Evolutionary conservation across 768 basidiomycete species (phyloP), one percentile per base, ranked within the genome.

Genomic region (Xerocomellus amylosporus): DNA sequence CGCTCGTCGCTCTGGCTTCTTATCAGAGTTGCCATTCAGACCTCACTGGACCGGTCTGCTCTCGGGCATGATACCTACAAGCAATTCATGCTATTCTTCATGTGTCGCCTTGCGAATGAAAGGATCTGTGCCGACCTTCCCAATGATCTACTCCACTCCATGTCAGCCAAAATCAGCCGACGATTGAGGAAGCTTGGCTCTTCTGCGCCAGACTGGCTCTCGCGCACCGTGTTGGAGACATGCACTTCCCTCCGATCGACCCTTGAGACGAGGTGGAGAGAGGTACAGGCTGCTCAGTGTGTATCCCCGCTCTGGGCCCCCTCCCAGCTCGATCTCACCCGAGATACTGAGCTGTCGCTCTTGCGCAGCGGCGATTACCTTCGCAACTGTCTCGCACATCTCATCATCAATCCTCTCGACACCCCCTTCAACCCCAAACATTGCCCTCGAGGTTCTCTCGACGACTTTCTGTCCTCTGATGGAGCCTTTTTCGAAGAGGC

Each of bases 1-100:
- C 71, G 81, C 22, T 78, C 79, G 9, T 66, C 78, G 1, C 65
- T 79, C 10, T 83, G 81, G 80, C 73, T 81, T 5, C 60, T 79
- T 12, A 62, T 79, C 33, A 76, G 80, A 9, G 76, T 83, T 5
- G 70, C 71, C 1, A 57, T 79, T 24, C 79, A 80, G 59, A 76
- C 71, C 0, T 69, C 74, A 0, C 62, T 74, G 24, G 56, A 48
- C 20, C 61, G 54, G 36, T 59, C 60, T 43, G 39, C 22, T 31
- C n/a, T 50, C 7, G 62, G 59, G 5, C 45, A 26, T 5, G 40
- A 26, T 7, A 39, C 59, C 5, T 75, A 75, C 62, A 75, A 75
- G 39, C 45, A 31, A 4, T 74, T 74, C 58, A 68, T 73, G 38
- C n/a, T 70, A 0, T 74, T 66, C 50, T 64, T 73, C 53, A 56